Conservation (phyloP, 768 basidiomycete genomes). For the Trametes maxima region DNA sequence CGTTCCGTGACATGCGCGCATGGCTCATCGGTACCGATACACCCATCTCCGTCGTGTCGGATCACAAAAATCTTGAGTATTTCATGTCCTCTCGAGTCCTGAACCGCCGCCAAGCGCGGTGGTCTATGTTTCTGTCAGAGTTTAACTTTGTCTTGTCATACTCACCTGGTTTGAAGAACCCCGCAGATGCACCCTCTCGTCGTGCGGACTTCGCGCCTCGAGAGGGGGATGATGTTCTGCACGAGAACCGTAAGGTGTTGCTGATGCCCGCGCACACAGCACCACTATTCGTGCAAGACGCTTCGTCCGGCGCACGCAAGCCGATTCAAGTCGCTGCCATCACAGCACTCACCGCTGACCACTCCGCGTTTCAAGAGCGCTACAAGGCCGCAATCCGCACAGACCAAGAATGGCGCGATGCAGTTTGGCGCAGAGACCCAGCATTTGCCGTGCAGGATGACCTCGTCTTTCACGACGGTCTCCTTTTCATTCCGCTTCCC, state of each 20-base stretch:
- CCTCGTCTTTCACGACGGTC: constrained; percentile 31
- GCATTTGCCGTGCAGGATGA: constrained; percentile 15
- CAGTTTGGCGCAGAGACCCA: constrained; percentile 15
- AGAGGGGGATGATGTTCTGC: constrained; percentile 27
- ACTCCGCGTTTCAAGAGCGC: constrained; percentile 22
- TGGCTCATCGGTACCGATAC: constrained; percentile 28
- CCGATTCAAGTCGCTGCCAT: neutral
- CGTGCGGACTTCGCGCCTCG: constrained; percentile 29
- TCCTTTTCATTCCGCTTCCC: constrained; percentile 37
- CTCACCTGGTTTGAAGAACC: constrained; percentile 31
- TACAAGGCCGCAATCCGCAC: constrained; percentile 20
- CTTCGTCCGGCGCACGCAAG: neutral
- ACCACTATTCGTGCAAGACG: constrained; percentile 5
- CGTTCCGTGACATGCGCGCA: constrained; percentile 37
- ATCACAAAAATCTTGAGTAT: constrained; percentile 43
- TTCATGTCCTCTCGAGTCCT: constrained; percentile 42
- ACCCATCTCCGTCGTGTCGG: constrained; percentile 31
- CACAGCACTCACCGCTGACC: constrained; percentile 27
- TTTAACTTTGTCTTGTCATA: constrained; percentile 39
- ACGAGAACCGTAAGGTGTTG: constrained; percentile 11
- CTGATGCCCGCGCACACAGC: constrained; percentile 14
- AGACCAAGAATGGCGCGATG: constrained; percentile 26
- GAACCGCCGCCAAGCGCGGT: constrained; percentile 41
- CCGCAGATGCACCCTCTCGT: constrained; percentile 29
- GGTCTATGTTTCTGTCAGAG: constrained; percentile 23